Conservation (phyloP, 1,284 basidiomycete genomes). For the Tremellales sp. region DNA sequence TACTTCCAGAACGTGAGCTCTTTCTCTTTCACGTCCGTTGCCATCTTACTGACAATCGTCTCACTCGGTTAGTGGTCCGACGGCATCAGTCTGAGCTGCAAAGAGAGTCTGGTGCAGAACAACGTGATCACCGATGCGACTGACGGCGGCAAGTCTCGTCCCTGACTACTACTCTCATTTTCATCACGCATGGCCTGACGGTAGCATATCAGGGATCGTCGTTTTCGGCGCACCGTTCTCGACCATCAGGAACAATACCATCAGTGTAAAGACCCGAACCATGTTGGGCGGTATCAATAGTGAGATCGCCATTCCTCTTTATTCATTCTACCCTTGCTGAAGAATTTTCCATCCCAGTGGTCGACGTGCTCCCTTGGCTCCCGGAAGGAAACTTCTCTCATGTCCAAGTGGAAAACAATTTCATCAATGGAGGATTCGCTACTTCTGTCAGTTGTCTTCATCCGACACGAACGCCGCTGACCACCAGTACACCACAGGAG, state of each 20-base stretch:
- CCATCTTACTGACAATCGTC: background rate
- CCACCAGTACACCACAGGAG: background rate
- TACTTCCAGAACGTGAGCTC: constrained; percentile 32
- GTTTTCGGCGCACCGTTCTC: constrained; percentile 76
- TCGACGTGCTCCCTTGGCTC: constrained; percentile 68
- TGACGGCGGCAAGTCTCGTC: constrained; percentile 49
- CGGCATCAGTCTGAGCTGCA: constrained; percentile 74
- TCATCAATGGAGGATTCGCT: constrained; percentile 51
- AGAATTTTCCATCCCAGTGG: constrained; percentile 49
- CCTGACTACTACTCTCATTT: too few relatives aligned
- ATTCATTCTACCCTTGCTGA: background rate
- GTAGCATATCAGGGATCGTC: constrained; percentile 74
- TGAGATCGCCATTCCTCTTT: constrained; percentile 4
- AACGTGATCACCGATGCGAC: constrained; percentile 68
- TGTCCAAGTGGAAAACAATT: constrained; percentile 67
- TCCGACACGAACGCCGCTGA: background rate
- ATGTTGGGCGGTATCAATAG: constrained; percentile 66
- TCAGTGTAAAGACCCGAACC: constrained; percentile 63
- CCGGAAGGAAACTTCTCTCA: constrained; percentile 61
- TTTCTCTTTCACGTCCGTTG: background rate
- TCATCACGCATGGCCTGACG: constrained; percentile 6
- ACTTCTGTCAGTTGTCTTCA: constrained; percentile 17
- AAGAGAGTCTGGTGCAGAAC: constrained; percentile 61
- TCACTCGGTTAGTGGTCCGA: constrained; percentile 62
- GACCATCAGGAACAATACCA: constrained; percentile 68